These are phyloP conservation scores for Letharia columbiana DNA, from an alignment of 495 filamentous ascomycete genomes.

Conservation along the genomic window DNA sequence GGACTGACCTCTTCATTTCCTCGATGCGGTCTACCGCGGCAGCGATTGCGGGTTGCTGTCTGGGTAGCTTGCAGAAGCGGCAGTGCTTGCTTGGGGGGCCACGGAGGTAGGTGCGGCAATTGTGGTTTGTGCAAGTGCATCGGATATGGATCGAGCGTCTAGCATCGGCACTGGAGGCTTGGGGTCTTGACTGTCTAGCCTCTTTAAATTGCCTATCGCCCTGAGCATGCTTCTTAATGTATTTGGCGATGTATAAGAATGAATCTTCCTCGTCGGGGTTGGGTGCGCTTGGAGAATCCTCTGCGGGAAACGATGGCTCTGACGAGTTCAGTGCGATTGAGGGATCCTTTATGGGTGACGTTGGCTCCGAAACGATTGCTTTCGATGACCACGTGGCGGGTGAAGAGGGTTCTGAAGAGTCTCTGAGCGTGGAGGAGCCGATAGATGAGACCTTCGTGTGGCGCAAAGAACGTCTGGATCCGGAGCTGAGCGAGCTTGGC, in stretches of 20 bases:
- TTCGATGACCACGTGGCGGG: background rate
- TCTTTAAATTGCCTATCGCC: background rate
- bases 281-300: background rate
- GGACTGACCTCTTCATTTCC: background rate
- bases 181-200: background rate
- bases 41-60: background rate
- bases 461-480: background rate
- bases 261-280: background rate
- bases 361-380: background rate
- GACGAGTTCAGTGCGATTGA: background rate
- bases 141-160: background rate
- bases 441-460: background rate
- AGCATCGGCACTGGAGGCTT: background rate
- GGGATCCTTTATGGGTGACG: background rate
- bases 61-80: conserved; percentile 3
- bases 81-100: conserved; percentile 4
- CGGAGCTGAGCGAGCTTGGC: background rate
- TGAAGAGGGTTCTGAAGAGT: background rate
- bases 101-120: conserved; percentile 3
- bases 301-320: background rate
- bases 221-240: background rate
- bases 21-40: background rate
- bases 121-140: conserved; percentile 2
- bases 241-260: conserved; percentile 12
- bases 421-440: background rate